Conservation (phyloP, 345 rosid genomes). For the Clausena lansium region DNA sequence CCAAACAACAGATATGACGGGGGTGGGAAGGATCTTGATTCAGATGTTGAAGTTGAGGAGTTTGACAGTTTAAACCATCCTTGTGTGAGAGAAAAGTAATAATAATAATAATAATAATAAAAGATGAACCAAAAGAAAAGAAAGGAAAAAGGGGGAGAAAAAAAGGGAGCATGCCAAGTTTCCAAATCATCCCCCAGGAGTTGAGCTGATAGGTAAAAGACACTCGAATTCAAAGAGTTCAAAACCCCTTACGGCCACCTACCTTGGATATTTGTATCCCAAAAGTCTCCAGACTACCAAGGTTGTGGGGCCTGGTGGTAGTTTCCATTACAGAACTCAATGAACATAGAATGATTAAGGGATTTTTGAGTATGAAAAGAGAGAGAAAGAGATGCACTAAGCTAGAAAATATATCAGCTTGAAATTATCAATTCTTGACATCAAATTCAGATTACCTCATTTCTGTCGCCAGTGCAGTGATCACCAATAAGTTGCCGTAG, state of each 20-base stretch:
- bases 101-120: too few relatives aligned
- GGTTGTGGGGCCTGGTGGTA: neutral
- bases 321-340: neutral
- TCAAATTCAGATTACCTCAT: conserved; percentile 58
- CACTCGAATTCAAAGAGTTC: neutral
- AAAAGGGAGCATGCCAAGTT: neutral
- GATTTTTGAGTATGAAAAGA: neutral
- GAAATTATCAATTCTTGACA: conserved; percentile 8
- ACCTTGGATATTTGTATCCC: neutral
- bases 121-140: neutral
- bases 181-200: neutral
- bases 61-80: neutral
- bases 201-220: neutral
- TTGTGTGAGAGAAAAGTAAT: neutral
- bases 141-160: neutral
- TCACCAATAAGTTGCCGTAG: conserved; percentile 75
- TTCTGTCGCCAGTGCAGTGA: conserved; percentile 81
- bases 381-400: neutral
- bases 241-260: neutral
- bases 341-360: neutral
- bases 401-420: neutral
- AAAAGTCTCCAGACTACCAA: neutral
- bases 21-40: neutral
- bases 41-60: neutral
- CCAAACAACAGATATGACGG: neutral